Percentiles rank a stretch among this genome's conserved stretches.
Conservation (phyloP, 345 rosid genomes). For the Camelina sativa region DNA sequence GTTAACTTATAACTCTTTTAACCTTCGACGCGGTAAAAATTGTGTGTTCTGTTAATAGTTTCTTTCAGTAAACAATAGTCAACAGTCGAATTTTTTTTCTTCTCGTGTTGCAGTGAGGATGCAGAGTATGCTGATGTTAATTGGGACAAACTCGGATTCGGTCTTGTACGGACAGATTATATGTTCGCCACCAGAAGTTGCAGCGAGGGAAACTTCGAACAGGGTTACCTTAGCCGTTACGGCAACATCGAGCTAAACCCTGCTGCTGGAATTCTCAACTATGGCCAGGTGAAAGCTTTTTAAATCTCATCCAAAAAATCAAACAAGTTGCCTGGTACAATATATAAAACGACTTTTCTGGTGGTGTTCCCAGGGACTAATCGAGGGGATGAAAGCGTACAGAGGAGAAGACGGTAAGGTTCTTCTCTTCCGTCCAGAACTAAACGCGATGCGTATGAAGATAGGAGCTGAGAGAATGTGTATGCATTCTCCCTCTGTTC, state of each 20-base stretch:
- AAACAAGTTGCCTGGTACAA: neutral
- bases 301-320: slow-evolving; percentile 5
- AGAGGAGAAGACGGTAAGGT: slow-evolving; percentile 69
- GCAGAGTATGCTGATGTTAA: slow-evolving; percentile 72
- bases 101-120: slow-evolving; percentile 44
- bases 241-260: slow-evolving; percentile 75
- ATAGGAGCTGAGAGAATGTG: slow-evolving; percentile 84
- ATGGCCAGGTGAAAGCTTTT: slow-evolving; percentile 81
- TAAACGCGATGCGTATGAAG: slow-evolving; percentile 73
- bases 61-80: too few relatives aligned
- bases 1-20: too few relatives aligned
- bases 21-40: neutral
- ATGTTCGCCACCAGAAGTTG: slow-evolving; percentile 67
- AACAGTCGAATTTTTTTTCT: too few relatives aligned
- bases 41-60: neutral
- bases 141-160: slow-evolving; percentile 86
- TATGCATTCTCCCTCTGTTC: slow-evolving; percentile 78
- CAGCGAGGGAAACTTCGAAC: slow-evolving; percentile 50
- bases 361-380: slow-evolving; percentile 59
- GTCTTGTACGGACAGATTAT: slow-evolving; percentile 62
- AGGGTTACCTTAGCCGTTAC: slow-evolving; percentile 58
- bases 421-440: slow-evolving; percentile 77
- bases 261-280: slow-evolving; percentile 79
- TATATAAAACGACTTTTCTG: neutral
- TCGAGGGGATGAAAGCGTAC: slow-evolving; percentile 83